phyloP scores from a whole-genome alignment of 352 stramenopile species.

The Elongisporangium anandrum region DNA sequence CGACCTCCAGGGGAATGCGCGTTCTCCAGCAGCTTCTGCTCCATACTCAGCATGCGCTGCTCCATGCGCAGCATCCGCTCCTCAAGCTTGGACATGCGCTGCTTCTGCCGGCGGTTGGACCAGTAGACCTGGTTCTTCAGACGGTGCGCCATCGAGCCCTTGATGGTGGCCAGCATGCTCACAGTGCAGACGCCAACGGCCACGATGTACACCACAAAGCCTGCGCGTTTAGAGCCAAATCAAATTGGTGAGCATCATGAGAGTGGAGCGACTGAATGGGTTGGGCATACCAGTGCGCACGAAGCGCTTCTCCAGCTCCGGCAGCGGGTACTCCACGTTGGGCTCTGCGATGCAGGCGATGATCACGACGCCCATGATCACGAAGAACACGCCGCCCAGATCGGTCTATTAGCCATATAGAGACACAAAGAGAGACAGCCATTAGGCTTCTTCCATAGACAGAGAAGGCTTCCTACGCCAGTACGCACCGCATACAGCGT shows the following conservation, averaged over 20 bases:
- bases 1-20: slow-evolving; percentile 12
- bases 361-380: slow-evolving; percentile 84
- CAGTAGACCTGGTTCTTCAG: slow-evolving; percentile 84
- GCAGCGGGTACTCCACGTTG: slow-evolving; percentile 83
- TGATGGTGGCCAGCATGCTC: slow-evolving; percentile 87
- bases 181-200: slow-evolving; percentile 66
- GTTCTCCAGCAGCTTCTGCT: slow-evolving; percentile 45
- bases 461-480: neutral
- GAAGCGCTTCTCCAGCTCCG: slow-evolving; percentile 81
- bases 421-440: neutral
- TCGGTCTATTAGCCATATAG: slow-evolving; percentile 49
- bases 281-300: slow-evolving; percentile 45
- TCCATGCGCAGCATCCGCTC: slow-evolving; percentile 64
- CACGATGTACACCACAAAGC: slow-evolving; percentile 78
- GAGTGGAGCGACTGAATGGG: neutral
- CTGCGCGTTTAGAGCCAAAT: slow-evolving; percentile 13
- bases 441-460: neutral
- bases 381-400: slow-evolving; percentile 76
- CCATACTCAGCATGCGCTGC: slow-evolving; percentile 57
- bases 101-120: slow-evolving; percentile 78
- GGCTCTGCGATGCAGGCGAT: slow-evolving; percentile 84
- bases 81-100: slow-evolving; percentile 76
- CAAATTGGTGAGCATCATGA: no score
- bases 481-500: slow-evolving; percentile 48
- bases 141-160: slow-evolving; percentile 77